A percentile compares a stretch with the other conserved stretches of the same genome.
phyloP scores from a whole-genome alignment of 2,329 filamentous ascomycete genomes.

The Colletotrichum musicola region DNA sequence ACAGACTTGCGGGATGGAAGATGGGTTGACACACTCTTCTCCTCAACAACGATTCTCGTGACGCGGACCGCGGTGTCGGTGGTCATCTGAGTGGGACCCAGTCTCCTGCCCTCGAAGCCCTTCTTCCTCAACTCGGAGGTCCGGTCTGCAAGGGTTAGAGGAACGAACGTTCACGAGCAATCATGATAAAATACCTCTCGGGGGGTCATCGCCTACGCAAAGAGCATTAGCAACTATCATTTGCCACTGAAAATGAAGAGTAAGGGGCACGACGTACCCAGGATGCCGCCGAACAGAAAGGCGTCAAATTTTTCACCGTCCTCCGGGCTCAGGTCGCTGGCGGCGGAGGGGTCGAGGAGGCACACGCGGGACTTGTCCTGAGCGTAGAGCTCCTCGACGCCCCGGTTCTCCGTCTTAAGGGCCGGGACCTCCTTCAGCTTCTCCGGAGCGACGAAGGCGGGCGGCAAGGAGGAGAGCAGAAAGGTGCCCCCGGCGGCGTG shows the following conservation, averaged over 20 bases:
- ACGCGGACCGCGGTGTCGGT: conserved; percentile 97
- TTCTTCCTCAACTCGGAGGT: conserved; percentile 97
- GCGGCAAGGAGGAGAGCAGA: conserved; percentile 84
- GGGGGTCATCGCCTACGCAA: conserved; percentile 85
- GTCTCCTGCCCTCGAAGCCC: conserved; percentile 86
- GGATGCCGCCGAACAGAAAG: conserved; percentile 95
- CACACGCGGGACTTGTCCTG: conserved; percentile 82
- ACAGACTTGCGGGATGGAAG: background rate
- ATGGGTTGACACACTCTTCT: conserved; percentile 72
- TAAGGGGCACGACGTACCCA: conserved; percentile 70
- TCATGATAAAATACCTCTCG: conserved; percentile 74
- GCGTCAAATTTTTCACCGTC: conserved; percentile 88
- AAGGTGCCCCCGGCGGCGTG: conserved; percentile 76
- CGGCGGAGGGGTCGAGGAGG: conserved; percentile 87
- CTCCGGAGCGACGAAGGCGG: conserved; percentile 74
- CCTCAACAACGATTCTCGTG: conserved; percentile 88
- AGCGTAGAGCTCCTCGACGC: conserved; percentile 87
- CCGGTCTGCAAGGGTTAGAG: conserved; percentile 71
- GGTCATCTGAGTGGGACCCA: conserved; percentile 97
- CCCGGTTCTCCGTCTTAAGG: conserved; percentile 78
- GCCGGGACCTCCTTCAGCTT: conserved; percentile 67
- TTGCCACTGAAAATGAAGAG: background rate
- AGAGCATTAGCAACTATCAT: conserved; percentile 22
- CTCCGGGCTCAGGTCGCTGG: conserved; percentile 83
- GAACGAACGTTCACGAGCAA: conserved; percentile 9